Base-by-base conservation (phyloP, 148 eudicot genomes). In the Diospyros kaki region DNA sequence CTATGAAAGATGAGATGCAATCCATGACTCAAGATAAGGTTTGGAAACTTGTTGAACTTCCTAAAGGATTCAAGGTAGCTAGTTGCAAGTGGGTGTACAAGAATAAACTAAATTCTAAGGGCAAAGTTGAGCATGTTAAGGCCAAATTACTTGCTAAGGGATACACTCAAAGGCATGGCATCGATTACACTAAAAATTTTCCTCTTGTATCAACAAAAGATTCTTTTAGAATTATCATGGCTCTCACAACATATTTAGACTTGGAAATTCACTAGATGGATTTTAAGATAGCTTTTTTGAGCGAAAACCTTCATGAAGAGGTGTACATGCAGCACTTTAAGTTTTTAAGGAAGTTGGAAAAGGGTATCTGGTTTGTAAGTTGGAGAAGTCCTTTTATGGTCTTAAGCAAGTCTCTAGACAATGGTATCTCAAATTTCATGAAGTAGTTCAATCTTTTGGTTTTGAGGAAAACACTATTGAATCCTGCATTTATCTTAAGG, bases 401-500 rank as follows among this genome's bases (percentile, higher is more conserved):
- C 63, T 77, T 3, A 71, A 71, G 13, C 53, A 71, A 45, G 69
- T 61, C 5, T 77, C 80, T 13, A 1, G 66, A 11, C 17, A 76
- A 60, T 69, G 28, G 67, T 43, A 60, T 38, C 14, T 10, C 9
- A 60, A 52, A 56, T 56, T 56, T 56, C 12, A 56, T 14, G 11
- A 56, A 14, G 2, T 56, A 56, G 12, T 56, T 2, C 62, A 52
- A 1, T 60, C 69, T 9, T 62, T 43, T 40, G 75, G 69, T 2
- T 70, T 77, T 41, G 41, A 48, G 2, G 45, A 71, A 38, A 71
- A 48, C 54, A 53, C 5, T 2, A 68, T 42, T 63, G 39, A 17
- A 8, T 9, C 11, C 0, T 64, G 43, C 15, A 7, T 64, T 39
- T 64, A 64, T 13, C 11, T 64, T 17, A 64, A 64, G 39, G 39